A percentile compares a stretch with the other conserved stretches of the same genome.
Evolutionary conservation across 352 stramenopile species (phyloP).

Genomic region (Phytophthora ramorum): DNA sequence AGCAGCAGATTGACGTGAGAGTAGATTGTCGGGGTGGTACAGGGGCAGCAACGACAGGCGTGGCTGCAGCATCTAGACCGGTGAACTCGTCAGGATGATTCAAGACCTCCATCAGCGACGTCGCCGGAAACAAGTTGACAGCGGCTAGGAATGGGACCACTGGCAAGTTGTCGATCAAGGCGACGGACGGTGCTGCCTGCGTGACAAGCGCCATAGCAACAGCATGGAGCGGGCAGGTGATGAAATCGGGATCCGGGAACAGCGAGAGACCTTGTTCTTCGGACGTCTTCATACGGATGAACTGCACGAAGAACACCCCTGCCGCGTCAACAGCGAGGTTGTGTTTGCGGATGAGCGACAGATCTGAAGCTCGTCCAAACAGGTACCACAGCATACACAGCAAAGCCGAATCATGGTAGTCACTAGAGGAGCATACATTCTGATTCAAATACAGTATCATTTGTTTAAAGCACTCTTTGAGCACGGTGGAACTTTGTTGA

Average conservation of each 20-base stretch:
- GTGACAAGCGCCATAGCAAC: constrained; percentile 16
- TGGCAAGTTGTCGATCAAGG: constrained; percentile 11
- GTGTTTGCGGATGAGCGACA: constrained; percentile 3
- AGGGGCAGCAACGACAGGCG: too few relatives aligned
- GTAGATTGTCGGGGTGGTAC: too few relatives aligned
- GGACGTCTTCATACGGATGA: constrained; percentile 36
- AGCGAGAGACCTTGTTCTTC: constrained; percentile 39
- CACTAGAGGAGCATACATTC: neutral
- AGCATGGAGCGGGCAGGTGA: constrained; percentile 26
- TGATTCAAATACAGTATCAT: constrained; percentile 1
- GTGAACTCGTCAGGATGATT: too few relatives aligned
- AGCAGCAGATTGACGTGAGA: too few relatives aligned
- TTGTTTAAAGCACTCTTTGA: neutral
- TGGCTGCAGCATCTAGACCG: too few relatives aligned
- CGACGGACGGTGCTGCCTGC: neutral
- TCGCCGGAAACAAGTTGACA: neutral
- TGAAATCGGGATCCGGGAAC: constrained; percentile 24
- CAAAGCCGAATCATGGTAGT: constrained; percentile 27
- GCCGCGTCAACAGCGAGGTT: constrained; percentile 24
- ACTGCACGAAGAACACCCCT: constrained; percentile 22
- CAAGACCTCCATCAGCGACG: constrained; percentile 6
- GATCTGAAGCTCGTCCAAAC: constrained; percentile 11
- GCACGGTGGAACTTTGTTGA: too few relatives aligned
- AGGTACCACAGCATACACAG: constrained; percentile 27
- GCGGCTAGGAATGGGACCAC: neutral